Conservation (phyloP, 495 filamentous ascomycete genomes). For the Penicillium verhagenii region DNA sequence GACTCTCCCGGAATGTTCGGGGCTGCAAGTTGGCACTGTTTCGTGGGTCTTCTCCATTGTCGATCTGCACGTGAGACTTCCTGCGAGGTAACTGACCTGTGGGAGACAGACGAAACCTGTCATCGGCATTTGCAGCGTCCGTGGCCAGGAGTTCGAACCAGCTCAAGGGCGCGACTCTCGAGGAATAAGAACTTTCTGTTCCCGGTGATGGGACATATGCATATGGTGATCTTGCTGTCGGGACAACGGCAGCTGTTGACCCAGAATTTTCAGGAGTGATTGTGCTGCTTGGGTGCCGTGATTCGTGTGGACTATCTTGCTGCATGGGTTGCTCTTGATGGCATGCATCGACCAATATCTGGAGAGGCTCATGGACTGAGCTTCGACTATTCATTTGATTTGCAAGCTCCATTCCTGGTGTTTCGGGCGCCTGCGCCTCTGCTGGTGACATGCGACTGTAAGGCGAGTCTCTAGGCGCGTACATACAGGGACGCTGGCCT, state of each 20-base stretch:
- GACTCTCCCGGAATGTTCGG: slow-evolving; percentile 17
- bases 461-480: slow-evolving; percentile 6
- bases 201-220: slow-evolving; percentile 22
- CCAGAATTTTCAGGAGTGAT: background rate
- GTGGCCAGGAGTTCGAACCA: slow-evolving; percentile 33
- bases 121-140: slow-evolving; percentile 30
- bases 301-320: background rate
- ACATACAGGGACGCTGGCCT: slow-evolving; percentile 29
- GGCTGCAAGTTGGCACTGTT: slow-evolving; percentile 21
- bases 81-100: slow-evolving; percentile 10
- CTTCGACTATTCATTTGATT: background rate
- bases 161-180: slow-evolving; percentile 24
- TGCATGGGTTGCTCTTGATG: slow-evolving; percentile 20
- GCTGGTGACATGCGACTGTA: background rate
- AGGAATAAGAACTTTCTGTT: slow-evolving; percentile 22
- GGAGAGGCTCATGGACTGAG: slow-evolving; percentile 18
- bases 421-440: background rate
- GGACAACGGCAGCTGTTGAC: background rate
- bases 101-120: slow-evolving; percentile 25
- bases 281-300: background rate
- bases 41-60: slow-evolving; percentile 1
- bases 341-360: slow-evolving; percentile 27
- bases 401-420: background rate
- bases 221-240: slow-evolving; percentile 3
- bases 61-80: background rate